phyloP scores from a whole-genome alignment of 495 filamentous ascomycete genomes.

The Penicillium paradoxum region DNA sequence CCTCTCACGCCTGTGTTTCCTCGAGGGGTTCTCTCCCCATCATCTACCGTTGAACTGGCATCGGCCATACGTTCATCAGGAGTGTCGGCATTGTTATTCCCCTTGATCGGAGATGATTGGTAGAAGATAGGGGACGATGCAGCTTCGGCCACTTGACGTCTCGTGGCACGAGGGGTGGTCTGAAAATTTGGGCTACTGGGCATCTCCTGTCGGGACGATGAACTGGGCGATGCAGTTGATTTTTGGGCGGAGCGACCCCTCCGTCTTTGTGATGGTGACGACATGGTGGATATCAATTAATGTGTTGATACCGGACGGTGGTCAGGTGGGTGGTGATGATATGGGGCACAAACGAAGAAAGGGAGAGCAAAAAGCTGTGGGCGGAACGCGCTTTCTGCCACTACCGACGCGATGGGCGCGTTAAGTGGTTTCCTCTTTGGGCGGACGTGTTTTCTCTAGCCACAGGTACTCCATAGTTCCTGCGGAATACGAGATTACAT shows the following conservation, averaged over 20 bases:
- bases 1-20: constrained; percentile 63
- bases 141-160: constrained; percentile 34
- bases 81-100: constrained; percentile 51
- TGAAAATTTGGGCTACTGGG: constrained; percentile 39
- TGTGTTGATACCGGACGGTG: constrained; percentile 4
- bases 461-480: background rate
- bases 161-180: constrained; percentile 44
- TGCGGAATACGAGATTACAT: background rate
- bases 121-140: constrained; percentile 68
- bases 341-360: constrained; percentile 14
- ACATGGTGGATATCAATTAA: constrained; percentile 32
- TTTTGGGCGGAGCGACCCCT: constrained; percentile 41
- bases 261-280: constrained; percentile 43
- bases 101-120: constrained; percentile 67
- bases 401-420: constrained; percentile 29
- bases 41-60: constrained; percentile 57
- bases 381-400: constrained; percentile 24
- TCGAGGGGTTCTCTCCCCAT: constrained; percentile 70
- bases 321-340: constrained; percentile 9
- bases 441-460: constrained; percentile 15
- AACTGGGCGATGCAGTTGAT: constrained; percentile 38
- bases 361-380: constrained; percentile 22
- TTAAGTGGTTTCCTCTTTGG: constrained; percentile 39
- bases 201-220: constrained; percentile 37
- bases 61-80: constrained; percentile 47